Evolutionary conservation across 805 yeast species (phyloP), one percentile per base, ranked within the genome.

Genomic region (Lachancea kluyveri): DNA sequence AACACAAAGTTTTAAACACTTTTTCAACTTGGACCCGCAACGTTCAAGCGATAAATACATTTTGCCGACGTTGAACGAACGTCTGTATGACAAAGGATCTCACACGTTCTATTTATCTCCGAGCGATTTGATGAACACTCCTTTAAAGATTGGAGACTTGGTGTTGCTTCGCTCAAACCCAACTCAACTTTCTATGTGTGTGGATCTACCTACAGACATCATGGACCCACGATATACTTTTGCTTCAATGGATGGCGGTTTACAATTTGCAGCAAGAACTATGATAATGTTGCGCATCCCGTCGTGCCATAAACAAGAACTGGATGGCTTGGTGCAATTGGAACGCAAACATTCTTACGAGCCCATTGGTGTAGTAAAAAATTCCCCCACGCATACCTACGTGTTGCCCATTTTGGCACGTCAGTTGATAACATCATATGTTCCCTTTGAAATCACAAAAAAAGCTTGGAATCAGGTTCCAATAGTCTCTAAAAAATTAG

Each of bases 181-280:
- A 22, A 58, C 68, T 4, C 68, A 66, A 30, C 56, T 79, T 12
- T 69, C 72, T 17, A 69, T 79, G 30, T 67, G 81, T 20, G 75
- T 68, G 1, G 70, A 65, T 16, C 53, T 72, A 16, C 88, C 88
- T 0, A 42, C 48, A 4, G 50, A 59, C 4, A 49, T 70, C 2
- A 59, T 60, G 11, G 78, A 76, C 27, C 71, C 74, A 16, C 57
- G 77, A 19, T 79, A 72, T 43, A 71, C 83, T 0, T 66, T 77
- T 37, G 60, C 76, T 30, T 68, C 70, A 33, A 63, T 66, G 18
- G 68, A 68, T 35, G 92, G 92, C 7, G 73, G 68, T 26, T 54
- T 81, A 10, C 44, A 59, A 2, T 78, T 69, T 55, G 64, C 64
- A 1, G 59, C 70, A 8, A 68, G 65, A 35, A 51, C 60, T 12